These are phyloP conservation scores for Lunularia cruciata DNA, from an alignment of 225 moss, liverwort and hornwort species.

Conservation along the genomic window DNA sequence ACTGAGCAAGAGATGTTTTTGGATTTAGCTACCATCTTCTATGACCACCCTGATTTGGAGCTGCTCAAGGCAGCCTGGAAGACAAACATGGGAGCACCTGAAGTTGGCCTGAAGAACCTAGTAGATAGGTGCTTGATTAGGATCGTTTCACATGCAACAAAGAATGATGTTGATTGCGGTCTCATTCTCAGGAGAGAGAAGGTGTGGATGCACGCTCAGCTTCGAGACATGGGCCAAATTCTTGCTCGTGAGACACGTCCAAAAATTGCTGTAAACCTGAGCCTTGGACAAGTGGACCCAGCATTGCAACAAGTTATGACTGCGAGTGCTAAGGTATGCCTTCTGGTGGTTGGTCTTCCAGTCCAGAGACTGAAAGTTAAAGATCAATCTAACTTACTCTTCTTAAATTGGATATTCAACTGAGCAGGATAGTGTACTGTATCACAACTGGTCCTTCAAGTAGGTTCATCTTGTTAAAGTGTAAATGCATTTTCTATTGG, in stretches of 20 bases:
- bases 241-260: slow-evolving; percentile 9
- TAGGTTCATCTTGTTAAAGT: no score
- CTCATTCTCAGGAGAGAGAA: slow-evolving; percentile 12
- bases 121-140: slow-evolving; percentile 19
- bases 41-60: slow-evolving; percentile 19
- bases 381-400: no score
- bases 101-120: slow-evolving; percentile 20
- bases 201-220: slow-evolving; percentile 25
- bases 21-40: slow-evolving; percentile 18
- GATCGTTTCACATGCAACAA: slow-evolving; percentile 19
- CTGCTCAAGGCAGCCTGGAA: slow-evolving; percentile 25
- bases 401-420: no score
- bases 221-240: slow-evolving; percentile 23
- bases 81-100: slow-evolving; percentile 12
- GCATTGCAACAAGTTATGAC: background rate
- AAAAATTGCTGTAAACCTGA: slow-evolving; percentile 3
- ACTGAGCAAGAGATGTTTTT: slow-evolving; percentile 24
- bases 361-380: no score
- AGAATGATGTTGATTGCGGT: slow-evolving; percentile 24
- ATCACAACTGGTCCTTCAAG: no score
- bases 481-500: no score
- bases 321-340: background rate
- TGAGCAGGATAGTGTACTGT: no score
- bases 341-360: background rate
- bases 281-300: slow-evolving; percentile 16